Evolutionary conservation across 2,329 filamentous ascomycete species (phyloP).

Genomic region (Venturia pyrina): DNA sequence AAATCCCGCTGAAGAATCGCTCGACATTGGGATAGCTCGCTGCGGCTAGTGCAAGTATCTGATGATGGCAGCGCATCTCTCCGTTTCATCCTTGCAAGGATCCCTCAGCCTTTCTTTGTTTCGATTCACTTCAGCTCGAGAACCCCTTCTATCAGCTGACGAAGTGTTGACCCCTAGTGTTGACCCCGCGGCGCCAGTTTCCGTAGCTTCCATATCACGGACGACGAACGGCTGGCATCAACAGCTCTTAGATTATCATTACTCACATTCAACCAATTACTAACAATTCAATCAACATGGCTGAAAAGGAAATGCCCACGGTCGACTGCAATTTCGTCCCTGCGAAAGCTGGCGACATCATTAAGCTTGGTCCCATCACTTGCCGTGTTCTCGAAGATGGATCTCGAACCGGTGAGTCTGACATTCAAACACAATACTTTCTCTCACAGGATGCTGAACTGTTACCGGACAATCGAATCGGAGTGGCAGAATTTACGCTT

Average conservation of each 20-base stretch:
- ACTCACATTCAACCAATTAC: not conserved
- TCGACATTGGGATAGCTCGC: not conserved
- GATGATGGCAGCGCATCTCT: too few relatives aligned
- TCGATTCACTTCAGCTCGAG: not conserved
- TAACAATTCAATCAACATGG: not conserved
- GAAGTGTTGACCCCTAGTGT: too few relatives aligned
- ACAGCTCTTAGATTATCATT: not conserved
- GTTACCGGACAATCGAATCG: slow-evolving; percentile 36
- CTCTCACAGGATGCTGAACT: not conserved
- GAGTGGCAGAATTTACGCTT: slow-evolving; percentile 39
- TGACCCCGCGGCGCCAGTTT: not conserved
- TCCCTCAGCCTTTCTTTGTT: not conserved
- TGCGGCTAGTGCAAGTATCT: not conserved
- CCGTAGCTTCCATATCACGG: not conserved
- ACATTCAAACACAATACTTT: not conserved
- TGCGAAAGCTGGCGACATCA: slow-evolving; percentile 37
- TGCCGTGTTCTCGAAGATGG: slow-evolving; percentile 44
- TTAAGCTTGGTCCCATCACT: slow-evolving; percentile 39
- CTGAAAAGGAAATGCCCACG: slow-evolving; percentile 25
- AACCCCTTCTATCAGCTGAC: not conserved
- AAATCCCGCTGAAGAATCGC: not conserved
- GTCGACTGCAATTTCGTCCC: slow-evolving; percentile 40
- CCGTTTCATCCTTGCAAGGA: not conserved
- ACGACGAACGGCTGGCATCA: not conserved
- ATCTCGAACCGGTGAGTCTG: slow-evolving; percentile 21